Evolutionary conservation across 805 yeast genomes (phyloP).

Genomic region (Lipomyces yamanashiensis): DNA sequence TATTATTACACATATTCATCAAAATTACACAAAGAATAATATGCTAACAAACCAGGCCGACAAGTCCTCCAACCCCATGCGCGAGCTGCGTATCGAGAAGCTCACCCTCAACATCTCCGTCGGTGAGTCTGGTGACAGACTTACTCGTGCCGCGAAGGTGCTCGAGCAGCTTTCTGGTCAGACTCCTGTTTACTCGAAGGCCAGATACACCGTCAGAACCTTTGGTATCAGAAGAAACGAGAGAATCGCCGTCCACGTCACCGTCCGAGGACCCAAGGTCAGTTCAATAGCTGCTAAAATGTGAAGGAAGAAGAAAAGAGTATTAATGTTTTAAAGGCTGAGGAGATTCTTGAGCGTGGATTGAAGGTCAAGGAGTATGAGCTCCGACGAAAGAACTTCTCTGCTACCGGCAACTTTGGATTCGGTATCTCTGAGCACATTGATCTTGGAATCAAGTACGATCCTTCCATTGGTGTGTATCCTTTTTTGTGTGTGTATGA

Average conservation of each 20-base stretch:
- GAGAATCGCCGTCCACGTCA: slow-evolving; percentile 98
- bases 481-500: no score
- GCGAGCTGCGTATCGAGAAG: slow-evolving; percentile 98
- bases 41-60: slow-evolving; percentile 23
- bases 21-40: not conserved
- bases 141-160: slow-evolving; percentile 99
- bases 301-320: not conserved
- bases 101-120: slow-evolving; percentile 99
- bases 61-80: slow-evolving; percentile 79
- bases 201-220: slow-evolving; percentile 99
- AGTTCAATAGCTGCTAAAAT: slow-evolving; percentile 34
- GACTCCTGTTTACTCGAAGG: slow-evolving; percentile 99
- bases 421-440: slow-evolving; percentile 99
- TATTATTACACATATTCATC: not conserved
- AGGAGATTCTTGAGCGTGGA: slow-evolving; percentile 99
- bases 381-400: slow-evolving; percentile 91
- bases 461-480: slow-evolving; percentile 73
- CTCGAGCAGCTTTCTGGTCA: slow-evolving; percentile 99
- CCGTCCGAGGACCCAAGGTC: slow-evolving; percentile 96
- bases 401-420: slow-evolving; percentile 99
- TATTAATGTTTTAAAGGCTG: slow-evolving; percentile 55
- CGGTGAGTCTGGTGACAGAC: slow-evolving; percentile 99
- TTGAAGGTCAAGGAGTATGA: slow-evolving; percentile 99
- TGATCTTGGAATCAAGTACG: slow-evolving; percentile 99
- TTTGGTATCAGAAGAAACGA: slow-evolving; percentile 99